These are phyloP conservation scores for Candida sanyaensis DNA, from an alignment of 1,139 yeast genomes.

Conservation along the genomic window DNA sequence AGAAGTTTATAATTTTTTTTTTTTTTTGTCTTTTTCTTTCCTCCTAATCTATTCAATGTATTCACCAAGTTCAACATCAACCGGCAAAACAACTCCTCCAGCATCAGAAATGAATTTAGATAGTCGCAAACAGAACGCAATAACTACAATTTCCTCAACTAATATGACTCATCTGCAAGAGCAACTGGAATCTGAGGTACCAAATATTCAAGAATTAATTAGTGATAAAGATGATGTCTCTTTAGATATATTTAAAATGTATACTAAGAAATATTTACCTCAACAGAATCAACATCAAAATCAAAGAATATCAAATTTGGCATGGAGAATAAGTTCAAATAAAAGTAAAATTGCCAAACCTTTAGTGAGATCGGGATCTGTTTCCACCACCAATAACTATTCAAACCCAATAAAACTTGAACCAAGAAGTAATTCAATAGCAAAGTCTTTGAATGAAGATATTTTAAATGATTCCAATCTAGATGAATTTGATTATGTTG, in stretches of 20 bases:
- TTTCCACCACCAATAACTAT: neutral
- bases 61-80: slow-evolving; percentile 4
- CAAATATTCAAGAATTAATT: slow-evolving; percentile 11
- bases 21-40: neutral
- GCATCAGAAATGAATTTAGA: slow-evolving; percentile 2
- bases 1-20: neutral
- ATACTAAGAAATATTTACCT: slow-evolving; percentile 45
- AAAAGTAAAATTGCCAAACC: slow-evolving; percentile 26
- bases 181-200: slow-evolving; percentile 6
- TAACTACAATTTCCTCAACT: neutral
- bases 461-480: slow-evolving; percentile 26
- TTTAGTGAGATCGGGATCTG: slow-evolving; percentile 6
- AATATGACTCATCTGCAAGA: slow-evolving; percentile 1
- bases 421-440: slow-evolving; percentile 8
- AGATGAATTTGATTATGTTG: slow-evolving; percentile 51
- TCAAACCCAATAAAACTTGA: slow-evolving; percentile 8
- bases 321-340: slow-evolving; percentile 39
- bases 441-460: slow-evolving; percentile 2
- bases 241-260: slow-evolving; percentile 31
- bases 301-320: slow-evolving; percentile 45
- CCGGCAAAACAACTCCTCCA: slow-evolving; percentile 7
- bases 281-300: slow-evolving; percentile 23
- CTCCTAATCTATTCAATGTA: neutral
- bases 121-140: neutral
- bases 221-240: slow-evolving; percentile 15